Percentiles rank a stretch among this genome's conserved stretches.
Conservation (phyloP, 1,284 basidiomycete genomes). For the Rhodotorula glutinis region DNA sequence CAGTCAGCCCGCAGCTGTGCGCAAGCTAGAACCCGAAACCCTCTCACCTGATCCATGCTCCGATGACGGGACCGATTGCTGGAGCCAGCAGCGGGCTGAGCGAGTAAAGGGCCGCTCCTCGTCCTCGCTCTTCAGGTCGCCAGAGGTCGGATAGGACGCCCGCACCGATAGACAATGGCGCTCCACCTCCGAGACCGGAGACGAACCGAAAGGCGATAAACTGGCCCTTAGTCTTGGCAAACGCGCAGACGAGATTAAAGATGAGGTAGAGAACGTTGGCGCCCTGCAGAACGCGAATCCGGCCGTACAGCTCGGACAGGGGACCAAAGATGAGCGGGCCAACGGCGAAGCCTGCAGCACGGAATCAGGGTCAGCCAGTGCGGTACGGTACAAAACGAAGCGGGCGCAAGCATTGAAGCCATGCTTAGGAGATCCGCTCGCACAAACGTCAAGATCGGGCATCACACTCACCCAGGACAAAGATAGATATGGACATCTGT, state of each 20-base stretch:
- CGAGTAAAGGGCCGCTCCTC: slow-evolving; percentile 66
- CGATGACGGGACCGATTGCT: slow-evolving; percentile 5
- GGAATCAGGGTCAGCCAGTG: background rate
- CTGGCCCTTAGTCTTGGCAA: slow-evolving; percentile 59
- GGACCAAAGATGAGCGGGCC: slow-evolving; percentile 61
- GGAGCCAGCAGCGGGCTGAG: slow-evolving; percentile 52
- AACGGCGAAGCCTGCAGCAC: slow-evolving; percentile 48
- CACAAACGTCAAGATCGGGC: slow-evolving; percentile 44
- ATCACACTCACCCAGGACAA: slow-evolving; percentile 53
- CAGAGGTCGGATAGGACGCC: slow-evolving; percentile 69
- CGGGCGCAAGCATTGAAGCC: too few species aligned
- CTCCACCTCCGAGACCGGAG: slow-evolving; percentile 46
- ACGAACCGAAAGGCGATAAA: slow-evolving; percentile 47
- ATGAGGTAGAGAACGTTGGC: slow-evolving; percentile 39
- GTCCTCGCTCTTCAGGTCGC: slow-evolving; percentile 64
- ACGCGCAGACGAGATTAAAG: slow-evolving; percentile 55
- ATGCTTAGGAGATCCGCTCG: too few species aligned
- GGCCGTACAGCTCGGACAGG: slow-evolving; percentile 58
- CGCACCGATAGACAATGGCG: slow-evolving; percentile 44
- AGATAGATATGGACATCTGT: slow-evolving; percentile 65
- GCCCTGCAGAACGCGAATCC: slow-evolving; percentile 37
- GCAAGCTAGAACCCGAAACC: too few species aligned
- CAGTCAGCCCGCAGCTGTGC: too few species aligned
- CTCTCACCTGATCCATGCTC: slow-evolving; percentile 1
- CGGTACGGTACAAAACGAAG: too few species aligned